These are phyloP conservation scores for Triticum timopheevii DNA, from an alignment of 176 grass and related monocot genomes.

Conservation along the genomic window DNA sequence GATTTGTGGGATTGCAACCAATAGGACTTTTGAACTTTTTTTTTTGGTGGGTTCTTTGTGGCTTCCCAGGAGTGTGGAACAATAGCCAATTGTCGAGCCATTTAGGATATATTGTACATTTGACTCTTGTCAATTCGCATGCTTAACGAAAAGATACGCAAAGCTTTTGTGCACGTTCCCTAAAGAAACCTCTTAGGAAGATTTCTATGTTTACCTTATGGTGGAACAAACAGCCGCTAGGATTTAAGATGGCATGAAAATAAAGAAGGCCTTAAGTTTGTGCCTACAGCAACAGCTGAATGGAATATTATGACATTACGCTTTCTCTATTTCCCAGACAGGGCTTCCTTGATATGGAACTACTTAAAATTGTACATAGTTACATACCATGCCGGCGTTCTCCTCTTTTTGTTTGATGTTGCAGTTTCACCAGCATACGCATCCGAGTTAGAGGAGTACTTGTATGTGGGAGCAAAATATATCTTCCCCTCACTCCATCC, in stretches of 20 bases:
- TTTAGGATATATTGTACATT: neutral
- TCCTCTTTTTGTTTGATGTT: constrained; percentile 61
- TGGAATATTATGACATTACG: neutral
- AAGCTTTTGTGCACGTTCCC: neutral
- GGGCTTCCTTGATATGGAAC: neutral
- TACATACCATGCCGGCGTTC: constrained; percentile 75
- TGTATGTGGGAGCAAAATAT: constrained; percentile 89
- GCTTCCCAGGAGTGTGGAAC: neutral
- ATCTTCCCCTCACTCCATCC: constrained; percentile 89
- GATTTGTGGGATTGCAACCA: neutral
- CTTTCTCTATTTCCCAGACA: neutral
- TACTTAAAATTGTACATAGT: neutral
- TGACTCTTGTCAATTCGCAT: neutral
- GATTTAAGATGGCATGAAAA: neutral
- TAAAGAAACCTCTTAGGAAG: neutral
- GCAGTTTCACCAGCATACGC: constrained; percentile 57
- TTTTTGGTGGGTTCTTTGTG: neutral
- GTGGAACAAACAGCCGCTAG: neutral
- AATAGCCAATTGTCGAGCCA: neutral
- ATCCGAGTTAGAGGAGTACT: constrained; percentile 79
- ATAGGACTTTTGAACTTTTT: neutral
- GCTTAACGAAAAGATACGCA: neutral
- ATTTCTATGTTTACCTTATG: neutral
- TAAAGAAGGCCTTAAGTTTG: neutral
- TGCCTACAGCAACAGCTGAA: neutral